Conservation (phyloP, 805 yeast species). For the Lachancea lanzarotensis region DNA sequence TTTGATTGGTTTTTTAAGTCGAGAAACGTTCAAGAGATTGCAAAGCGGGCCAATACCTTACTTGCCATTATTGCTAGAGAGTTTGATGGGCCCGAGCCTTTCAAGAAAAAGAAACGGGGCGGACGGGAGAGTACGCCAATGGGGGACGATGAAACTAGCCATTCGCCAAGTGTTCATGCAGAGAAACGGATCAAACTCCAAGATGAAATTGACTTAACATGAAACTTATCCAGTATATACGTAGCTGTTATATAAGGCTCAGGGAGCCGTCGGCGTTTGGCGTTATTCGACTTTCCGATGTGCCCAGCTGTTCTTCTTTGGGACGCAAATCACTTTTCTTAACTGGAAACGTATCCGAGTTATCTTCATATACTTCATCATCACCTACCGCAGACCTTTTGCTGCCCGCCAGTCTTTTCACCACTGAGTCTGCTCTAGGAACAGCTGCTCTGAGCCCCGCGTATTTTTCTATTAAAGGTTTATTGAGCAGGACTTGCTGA, state of each 20-base stretch:
- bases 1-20: slow-evolving; percentile 72
- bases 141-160: slow-evolving; percentile 11
- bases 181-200: slow-evolving; percentile 9
- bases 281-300: background rate
- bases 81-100: slow-evolving; percentile 52
- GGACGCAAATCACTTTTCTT: background rate
- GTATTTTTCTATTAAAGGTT: slow-evolving; percentile 55
- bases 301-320: background rate
- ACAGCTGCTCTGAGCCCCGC: slow-evolving; percentile 48
- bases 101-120: slow-evolving; percentile 41
- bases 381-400: slow-evolving; percentile 3
- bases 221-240: background rate
- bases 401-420: slow-evolving; percentile 12
- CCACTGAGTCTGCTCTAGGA: slow-evolving; percentile 37
- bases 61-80: slow-evolving; percentile 65
- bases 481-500: slow-evolving; percentile 61
- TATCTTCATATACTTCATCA: background rate
- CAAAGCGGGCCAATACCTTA: slow-evolving; percentile 62
- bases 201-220: slow-evolving; percentile 1
- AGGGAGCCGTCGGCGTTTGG: slow-evolving; percentile 6
- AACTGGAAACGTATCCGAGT: background rate
- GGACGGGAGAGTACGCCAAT: slow-evolving; percentile 18
- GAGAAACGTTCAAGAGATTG: slow-evolving; percentile 64
- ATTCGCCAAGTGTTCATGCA: slow-evolving; percentile 5
- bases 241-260: background rate